Conservation (phyloP, 805 yeast genomes). For the Kodamaea sagamina region DNA sequence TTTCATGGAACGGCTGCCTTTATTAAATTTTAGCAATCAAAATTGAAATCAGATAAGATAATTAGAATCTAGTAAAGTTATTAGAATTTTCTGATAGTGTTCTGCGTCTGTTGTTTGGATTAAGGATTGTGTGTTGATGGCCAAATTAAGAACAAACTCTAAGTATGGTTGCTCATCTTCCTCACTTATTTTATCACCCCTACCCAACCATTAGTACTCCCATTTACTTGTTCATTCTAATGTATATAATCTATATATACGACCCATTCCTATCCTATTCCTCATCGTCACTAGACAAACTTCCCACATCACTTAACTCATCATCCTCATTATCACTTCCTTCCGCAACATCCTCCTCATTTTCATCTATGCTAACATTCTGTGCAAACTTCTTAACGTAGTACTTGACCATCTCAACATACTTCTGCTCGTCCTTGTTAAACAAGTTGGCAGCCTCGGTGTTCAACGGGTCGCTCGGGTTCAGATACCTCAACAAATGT, state of each 20-base stretch:
- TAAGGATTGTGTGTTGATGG: no score
- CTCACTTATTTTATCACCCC: no score
- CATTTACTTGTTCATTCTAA: background rate
- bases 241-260: conserved; percentile 5
- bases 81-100: no score
- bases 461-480: conserved; percentile 91
- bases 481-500: conserved; percentile 86
- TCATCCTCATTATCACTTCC: conserved; percentile 21
- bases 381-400: conserved; percentile 69
- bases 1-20: no score
- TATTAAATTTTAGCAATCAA: no score
- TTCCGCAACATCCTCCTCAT: conserved; percentile 31
- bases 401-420: conserved; percentile 67
- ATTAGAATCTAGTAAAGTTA: no score
- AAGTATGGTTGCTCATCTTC: no score
- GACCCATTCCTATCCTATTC: background rate
- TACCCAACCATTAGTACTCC: background rate
- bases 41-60: no score
- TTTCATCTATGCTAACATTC: conserved; percentile 45
- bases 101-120: no score
- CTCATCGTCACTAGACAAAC: conserved; percentile 50
- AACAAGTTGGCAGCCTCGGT: conserved; percentile 84
- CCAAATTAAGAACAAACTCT: no score
- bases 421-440: conserved; percentile 64
- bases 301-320: conserved; percentile 52